Percentiles rank a stretch among this genome's conserved stretches.
Conservation (phyloP, 1,284 basidiomycete species). For the Fereydounia khargensis region DNA sequence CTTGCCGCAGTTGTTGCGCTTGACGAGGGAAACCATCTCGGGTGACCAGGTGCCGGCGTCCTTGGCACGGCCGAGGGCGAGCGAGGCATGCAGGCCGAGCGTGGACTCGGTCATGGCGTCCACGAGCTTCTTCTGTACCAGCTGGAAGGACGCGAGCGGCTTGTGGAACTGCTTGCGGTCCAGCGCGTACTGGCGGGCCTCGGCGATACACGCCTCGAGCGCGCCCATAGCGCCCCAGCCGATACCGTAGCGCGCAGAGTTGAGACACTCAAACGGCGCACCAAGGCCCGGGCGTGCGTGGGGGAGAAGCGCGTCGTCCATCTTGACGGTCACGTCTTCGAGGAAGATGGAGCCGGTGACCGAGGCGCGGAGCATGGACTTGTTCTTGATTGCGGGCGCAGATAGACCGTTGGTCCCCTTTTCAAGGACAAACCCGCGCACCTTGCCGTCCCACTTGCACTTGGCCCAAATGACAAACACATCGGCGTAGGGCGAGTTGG, state of each 20-base stretch:
- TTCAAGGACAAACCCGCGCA: conserved; percentile 88
- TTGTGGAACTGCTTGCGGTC: conserved; percentile 81
- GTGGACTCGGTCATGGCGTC: conserved; percentile 84
- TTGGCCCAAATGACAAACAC: conserved; percentile 90
- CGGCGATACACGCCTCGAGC: conserved; percentile 82
- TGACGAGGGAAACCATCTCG: conserved; percentile 83
- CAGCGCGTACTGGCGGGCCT: conserved; percentile 78
- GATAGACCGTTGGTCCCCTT: conserved; percentile 84
- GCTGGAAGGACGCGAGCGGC: conserved; percentile 87
- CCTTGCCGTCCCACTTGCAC: conserved; percentile 87
- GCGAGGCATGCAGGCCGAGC: conserved; percentile 70
- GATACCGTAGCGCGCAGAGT: conserved; percentile 49
- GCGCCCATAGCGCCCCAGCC: conserved; percentile 59
- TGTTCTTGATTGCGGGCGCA: conserved; percentile 87
- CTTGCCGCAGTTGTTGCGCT: conserved; percentile 94
- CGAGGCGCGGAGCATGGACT: conserved; percentile 82
- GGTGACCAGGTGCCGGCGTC: conserved; percentile 75
- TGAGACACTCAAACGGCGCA: conserved; percentile 51
- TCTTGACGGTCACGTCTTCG: conserved; percentile 53
- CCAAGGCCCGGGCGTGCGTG: conserved; percentile 45
- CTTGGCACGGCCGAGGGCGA: conserved; percentile 83
- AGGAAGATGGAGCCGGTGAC: conserved; percentile 91
- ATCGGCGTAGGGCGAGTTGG: conserved; percentile 66
- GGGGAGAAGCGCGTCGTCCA: conserved; percentile 38
- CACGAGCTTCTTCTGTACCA: conserved; percentile 90